Evolutionary conservation across 2,329 filamentous ascomycete species (phyloP).

Genomic region (Colletotrichum sp.): DNA sequence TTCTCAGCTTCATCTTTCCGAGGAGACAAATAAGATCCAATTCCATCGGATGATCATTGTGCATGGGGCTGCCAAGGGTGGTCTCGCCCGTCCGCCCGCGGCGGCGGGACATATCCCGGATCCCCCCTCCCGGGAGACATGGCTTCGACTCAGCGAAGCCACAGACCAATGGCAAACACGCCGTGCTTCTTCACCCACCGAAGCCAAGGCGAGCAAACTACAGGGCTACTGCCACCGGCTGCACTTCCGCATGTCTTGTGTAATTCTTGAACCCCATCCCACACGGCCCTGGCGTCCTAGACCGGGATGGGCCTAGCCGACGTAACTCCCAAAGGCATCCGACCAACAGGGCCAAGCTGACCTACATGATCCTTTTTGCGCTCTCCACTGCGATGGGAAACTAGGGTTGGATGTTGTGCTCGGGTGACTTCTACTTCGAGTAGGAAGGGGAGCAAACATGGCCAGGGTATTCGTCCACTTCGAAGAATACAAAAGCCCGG

Average conservation of each 20-base stretch:
- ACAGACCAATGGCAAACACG: not conserved
- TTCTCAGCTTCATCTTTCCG: not conserved
- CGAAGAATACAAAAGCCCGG: slow-evolving; percentile 1
- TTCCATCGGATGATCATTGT: not conserved
- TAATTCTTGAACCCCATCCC: not conserved
- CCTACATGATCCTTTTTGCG: not conserved
- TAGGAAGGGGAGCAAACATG: not conserved
- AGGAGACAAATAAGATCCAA: not conserved
- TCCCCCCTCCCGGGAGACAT: slow-evolving; percentile 1
- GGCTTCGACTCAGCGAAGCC: not conserved
- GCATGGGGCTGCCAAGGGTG: not conserved
- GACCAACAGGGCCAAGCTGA: not conserved
- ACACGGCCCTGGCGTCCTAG: not conserved
- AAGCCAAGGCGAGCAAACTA: not conserved
- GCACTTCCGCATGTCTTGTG: slow-evolving; percentile 1
- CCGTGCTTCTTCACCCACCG: not conserved
- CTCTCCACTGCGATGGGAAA: not conserved
- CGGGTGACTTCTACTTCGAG: not conserved
- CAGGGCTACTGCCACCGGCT: not conserved
- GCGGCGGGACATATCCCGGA: not conserved
- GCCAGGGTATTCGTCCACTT: not conserved
- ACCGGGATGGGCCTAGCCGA: not conserved
- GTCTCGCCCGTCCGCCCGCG: not conserved
- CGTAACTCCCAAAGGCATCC: not conserved
- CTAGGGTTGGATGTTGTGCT: not conserved